Evolutionary conservation across 116 monocot genomes (phyloP).

Genomic region (Iris pallida): DNA sequence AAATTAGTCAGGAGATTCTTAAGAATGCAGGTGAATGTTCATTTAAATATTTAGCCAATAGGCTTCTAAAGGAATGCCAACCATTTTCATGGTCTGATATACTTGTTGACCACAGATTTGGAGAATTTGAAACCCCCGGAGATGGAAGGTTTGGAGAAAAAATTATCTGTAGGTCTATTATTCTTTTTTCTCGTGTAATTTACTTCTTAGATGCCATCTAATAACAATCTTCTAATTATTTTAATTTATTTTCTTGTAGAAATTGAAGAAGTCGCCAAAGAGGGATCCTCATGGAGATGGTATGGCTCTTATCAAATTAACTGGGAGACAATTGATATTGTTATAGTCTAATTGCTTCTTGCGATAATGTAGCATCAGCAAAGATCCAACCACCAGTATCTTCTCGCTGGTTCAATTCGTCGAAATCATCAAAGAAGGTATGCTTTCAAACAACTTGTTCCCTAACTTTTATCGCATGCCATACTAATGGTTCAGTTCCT

Average conservation of each 20-base stretch:
- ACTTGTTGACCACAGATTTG: conserved; percentile 23
- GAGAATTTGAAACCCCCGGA: conserved; percentile 35
- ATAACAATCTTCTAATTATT: too few species aligned
- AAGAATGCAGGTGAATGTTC: conserved; percentile 35
- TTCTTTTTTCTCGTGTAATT: too few species aligned
- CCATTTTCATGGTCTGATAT: not conserved
- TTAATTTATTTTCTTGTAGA: too few species aligned
- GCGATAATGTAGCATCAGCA: not conserved
- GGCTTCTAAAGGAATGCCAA: not conserved
- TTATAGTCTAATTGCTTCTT: not conserved
- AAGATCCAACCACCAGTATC: conserved; percentile 18
- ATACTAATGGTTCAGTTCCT: too few species aligned
- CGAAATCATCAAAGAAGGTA: conserved; percentile 71
- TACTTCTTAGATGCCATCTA: too few species aligned
- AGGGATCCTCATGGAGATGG: too few species aligned
- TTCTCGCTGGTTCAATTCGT: conserved; percentile 42
- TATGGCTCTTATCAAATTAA: too few species aligned
- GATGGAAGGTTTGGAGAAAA: conserved; percentile 63
- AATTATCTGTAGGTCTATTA: conserved; percentile 45
- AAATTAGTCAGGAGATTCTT: conserved; percentile 51
- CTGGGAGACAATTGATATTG: not conserved
- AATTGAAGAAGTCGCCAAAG: too few species aligned
- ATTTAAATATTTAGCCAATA: not conserved
- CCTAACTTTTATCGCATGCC: too few species aligned
- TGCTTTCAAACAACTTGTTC: not conserved